Evolutionary conservation across 129 eudicot species (phyloP), one percentile per base, ranked within the genome.

Genomic region (Calendula officinalis): DNA sequence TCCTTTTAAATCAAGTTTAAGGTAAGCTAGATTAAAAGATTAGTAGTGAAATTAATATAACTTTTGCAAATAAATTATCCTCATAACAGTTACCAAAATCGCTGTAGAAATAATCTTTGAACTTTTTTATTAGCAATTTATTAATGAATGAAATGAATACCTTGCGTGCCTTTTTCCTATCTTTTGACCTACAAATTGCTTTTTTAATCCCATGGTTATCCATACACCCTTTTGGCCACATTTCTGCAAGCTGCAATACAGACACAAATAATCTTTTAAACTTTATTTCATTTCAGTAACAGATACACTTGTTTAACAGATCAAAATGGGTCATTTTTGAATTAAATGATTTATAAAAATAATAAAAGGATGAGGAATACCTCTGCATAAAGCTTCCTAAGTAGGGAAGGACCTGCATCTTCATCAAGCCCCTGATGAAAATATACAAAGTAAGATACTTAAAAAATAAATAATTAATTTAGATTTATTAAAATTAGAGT

Each of bases 181-280:
- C 94, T 75, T 90, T 90, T 49, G 97, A 87, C 73, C 84, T 78
- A 68, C 72, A 72, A 66, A 90, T 84, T 51, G 97, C 97, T 42
- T 79, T 80, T 70, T 90, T 90, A 15, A 90, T 84, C 64, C 97
- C 95, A 77, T 80, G 76, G 71, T 81, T 75, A 74, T 90, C 92
- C 97, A 90, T 86, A 44, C 65, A 50, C 33, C 95, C 95, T 75
- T 69, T 77, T 6, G 97, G 97, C 95, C 95, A 90, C 67, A 81
- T 45, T 79, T 78, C 91, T 11, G 89, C 83, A 75, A 90, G 89
- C 97, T 90, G 82, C 71, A 71, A 35, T 13, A 66, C 43, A 32
- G 27, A 77, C 49, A 56, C 53, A 48, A 60, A 43, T 46, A 33
- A 42, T 68, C 56, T 33, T 33, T 32, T 40, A 3, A 52, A 27